Evolutionary conservation across 148 eudicot genomes (phyloP).

Genomic region (Polygonum maritimum): DNA sequence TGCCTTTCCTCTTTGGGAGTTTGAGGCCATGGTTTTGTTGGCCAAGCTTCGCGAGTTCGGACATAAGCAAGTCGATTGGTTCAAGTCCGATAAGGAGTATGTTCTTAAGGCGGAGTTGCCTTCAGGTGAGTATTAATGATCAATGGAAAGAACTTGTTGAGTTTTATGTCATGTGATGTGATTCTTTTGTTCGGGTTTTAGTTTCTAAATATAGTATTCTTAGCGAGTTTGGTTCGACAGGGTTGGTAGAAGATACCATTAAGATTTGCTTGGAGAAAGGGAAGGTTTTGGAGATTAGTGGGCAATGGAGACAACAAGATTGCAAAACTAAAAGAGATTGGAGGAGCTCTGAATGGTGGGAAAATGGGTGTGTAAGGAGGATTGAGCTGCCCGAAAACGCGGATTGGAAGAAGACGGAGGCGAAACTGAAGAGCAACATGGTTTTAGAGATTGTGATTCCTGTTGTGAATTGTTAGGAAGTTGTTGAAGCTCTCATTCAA

Average conservation of each 20-base stretch:
- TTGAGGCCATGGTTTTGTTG: constrained; percentile 51
- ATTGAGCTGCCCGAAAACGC: constrained; percentile 68
- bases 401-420: constrained; percentile 58
- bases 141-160: too few relatives aligned
- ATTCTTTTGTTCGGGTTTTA: too few relatives aligned
- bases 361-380: constrained; percentile 67
- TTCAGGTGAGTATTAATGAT: constrained; percentile 25
- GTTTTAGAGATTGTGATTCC: constrained; percentile 60
- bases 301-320: constrained; percentile 42
- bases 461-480: constrained; percentile 24
- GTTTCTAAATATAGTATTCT: too few relatives aligned
- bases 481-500: constrained; percentile 15
- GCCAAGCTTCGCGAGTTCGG: constrained; percentile 27
- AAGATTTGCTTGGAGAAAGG: constrained; percentile 61
- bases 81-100: constrained; percentile 37
- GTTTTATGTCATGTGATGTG: too few relatives aligned
- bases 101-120: constrained; percentile 56
- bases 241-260: constrained; percentile 31
- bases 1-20: constrained; percentile 90
- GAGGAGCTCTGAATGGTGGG: constrained; percentile 83
- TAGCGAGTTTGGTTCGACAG: constrained; percentile 16
- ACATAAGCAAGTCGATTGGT: constrained; percentile 50
- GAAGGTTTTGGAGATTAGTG: constrained; percentile 62
- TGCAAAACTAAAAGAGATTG: constrained; percentile 40
- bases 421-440: constrained; percentile 29